Evolutionary conservation across 176 grass and related monocot genomes (phyloP).

Genomic region (Guadua angustifolia): DNA sequence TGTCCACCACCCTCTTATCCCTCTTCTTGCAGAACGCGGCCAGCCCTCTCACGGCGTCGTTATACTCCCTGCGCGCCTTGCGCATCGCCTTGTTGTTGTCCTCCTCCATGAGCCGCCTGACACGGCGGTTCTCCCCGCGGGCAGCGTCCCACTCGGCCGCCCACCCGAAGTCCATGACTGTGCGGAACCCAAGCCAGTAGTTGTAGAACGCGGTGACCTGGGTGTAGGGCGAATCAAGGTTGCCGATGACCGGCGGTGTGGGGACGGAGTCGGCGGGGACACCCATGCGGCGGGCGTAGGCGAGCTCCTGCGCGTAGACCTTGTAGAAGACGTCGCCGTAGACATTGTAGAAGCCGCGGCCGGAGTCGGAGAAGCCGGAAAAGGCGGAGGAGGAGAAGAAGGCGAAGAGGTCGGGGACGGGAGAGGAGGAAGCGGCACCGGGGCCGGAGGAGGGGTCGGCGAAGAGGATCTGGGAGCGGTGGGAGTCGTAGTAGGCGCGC

Average conservation of each 20-base stretch:
- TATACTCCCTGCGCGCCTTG: conserved; percentile 86
- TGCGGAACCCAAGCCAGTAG: conserved; percentile 81
- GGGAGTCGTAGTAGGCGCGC: conserved; percentile 91
- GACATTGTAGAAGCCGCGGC: conserved; percentile 92
- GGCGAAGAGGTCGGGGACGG: conserved; percentile 72
- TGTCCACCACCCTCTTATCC: conserved; percentile 90
- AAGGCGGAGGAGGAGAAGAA: conserved; percentile 76
- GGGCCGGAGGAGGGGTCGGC: conserved; percentile 50
- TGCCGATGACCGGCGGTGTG: conserved; percentile 74
- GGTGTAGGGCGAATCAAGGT: conserved; percentile 72
- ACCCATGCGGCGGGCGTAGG: conserved; percentile 74
- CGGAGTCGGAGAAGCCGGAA: conserved; percentile 79
- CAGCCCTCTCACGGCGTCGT: conserved; percentile 70
- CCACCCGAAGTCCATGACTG: conserved; percentile 91
- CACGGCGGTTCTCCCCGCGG: conserved; percentile 63
- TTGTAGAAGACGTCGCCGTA: conserved; percentile 81
- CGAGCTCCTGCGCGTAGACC: conserved; percentile 78
- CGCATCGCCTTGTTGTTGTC: conserved; percentile 88
- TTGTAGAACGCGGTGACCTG: conserved; percentile 87
- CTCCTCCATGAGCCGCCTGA: conserved; percentile 86
- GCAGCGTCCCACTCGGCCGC: conserved; percentile 74
- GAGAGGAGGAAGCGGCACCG: conserved; percentile 51
- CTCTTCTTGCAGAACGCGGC: conserved; percentile 90
- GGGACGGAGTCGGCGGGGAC: conserved; percentile 50
- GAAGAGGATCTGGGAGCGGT: conserved; percentile 95